Evolutionary conservation across 2,329 filamentous ascomycete species (phyloP).

Genomic region (Zasmidium cellare): DNA sequence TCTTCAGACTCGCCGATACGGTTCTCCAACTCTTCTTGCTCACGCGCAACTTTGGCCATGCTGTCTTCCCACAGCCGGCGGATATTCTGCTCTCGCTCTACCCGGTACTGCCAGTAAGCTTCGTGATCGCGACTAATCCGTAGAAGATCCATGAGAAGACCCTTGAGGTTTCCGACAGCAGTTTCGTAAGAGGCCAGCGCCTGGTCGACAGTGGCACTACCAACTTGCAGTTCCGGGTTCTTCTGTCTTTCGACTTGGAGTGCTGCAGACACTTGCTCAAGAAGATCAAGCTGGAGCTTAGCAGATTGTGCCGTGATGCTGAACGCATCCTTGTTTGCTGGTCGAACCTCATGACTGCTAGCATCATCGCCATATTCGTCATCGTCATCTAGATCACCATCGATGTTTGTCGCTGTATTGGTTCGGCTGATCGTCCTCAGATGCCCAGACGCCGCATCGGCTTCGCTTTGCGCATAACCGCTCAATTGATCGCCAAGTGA

Average conservation of each 20-base stretch:
- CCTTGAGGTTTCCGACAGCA: constrained; percentile 83
- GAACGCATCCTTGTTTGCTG: constrained; percentile 86
- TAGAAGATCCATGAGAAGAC: constrained; percentile 79
- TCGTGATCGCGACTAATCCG: constrained; percentile 94
- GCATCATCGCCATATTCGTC: constrained; percentile 80
- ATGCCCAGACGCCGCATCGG: constrained; percentile 51
- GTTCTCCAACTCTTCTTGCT: constrained; percentile 88
- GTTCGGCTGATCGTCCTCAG: constrained; percentile 50
- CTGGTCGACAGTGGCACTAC: constrained; percentile 72
- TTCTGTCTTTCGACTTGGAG: constrained; percentile 69
- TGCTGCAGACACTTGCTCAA: constrained; percentile 82
- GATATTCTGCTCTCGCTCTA: constrained; percentile 89
- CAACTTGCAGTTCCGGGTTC: constrained; percentile 71
- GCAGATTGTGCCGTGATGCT: constrained; percentile 96
- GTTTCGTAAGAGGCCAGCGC: constrained; percentile 84
- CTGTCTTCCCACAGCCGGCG: constrained; percentile 98
- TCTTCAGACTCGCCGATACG: constrained; percentile 86
- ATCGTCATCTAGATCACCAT: constrained; percentile 62
- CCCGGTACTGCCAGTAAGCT: constrained; percentile 92
- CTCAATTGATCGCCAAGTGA: constrained; percentile 56
- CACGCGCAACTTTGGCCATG: constrained; percentile 93
- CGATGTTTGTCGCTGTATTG: constrained; percentile 46
- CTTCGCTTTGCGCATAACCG: constrained; percentile 58
- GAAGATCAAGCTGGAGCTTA: constrained; percentile 85
- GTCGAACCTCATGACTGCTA: constrained; percentile 71